phyloP scores from a whole-genome alignment of 352 stramenopile genomes.

The Globisporangium apiculatum region DNA sequence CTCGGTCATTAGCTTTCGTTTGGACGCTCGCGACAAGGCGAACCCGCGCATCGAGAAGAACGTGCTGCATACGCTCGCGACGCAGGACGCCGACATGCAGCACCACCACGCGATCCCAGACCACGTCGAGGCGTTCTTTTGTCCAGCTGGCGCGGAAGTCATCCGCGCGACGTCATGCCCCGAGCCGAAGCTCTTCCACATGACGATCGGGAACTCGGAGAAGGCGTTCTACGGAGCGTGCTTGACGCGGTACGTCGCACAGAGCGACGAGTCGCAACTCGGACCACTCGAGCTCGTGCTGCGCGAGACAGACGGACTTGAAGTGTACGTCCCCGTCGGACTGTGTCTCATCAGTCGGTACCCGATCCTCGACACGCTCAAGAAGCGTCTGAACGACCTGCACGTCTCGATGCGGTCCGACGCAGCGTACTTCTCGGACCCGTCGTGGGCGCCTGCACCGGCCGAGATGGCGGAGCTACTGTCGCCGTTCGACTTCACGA shows the following conservation, averaged over 20 bases:
- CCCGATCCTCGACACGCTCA: constrained; percentile 75
- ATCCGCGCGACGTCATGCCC: constrained; percentile 51
- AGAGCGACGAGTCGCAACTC: constrained; percentile 59
- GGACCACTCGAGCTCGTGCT: constrained; percentile 71
- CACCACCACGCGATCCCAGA: constrained; percentile 78
- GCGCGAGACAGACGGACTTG: constrained; percentile 72
- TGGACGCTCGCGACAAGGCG: constrained; percentile 53
- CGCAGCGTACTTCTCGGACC: constrained; percentile 40
- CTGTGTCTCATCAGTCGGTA: constrained; percentile 81
- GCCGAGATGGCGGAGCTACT: constrained; percentile 58
- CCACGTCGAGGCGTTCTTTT: constrained; percentile 81
- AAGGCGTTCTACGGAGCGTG: constrained; percentile 78
- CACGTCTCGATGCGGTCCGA: constrained; percentile 55
- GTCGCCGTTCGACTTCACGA: constrained; percentile 54
- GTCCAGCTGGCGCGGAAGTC: constrained; percentile 46
- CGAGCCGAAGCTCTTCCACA: constrained; percentile 66
- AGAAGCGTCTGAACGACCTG: constrained; percentile 55
- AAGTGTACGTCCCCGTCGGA: constrained; percentile 68
- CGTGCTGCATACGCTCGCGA: constrained; percentile 62
- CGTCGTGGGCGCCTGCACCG: constrained; percentile 47
- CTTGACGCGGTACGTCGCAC: constrained; percentile 70
- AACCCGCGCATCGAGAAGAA: constrained; percentile 57
- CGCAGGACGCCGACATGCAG: constrained; percentile 49
- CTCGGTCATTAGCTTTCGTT: constrained; percentile 58
- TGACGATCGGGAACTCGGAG: constrained; percentile 78